Base-by-base conservation (phyloP, 164 flowering plant genomes). In the Magnolia sinica region DNA sequence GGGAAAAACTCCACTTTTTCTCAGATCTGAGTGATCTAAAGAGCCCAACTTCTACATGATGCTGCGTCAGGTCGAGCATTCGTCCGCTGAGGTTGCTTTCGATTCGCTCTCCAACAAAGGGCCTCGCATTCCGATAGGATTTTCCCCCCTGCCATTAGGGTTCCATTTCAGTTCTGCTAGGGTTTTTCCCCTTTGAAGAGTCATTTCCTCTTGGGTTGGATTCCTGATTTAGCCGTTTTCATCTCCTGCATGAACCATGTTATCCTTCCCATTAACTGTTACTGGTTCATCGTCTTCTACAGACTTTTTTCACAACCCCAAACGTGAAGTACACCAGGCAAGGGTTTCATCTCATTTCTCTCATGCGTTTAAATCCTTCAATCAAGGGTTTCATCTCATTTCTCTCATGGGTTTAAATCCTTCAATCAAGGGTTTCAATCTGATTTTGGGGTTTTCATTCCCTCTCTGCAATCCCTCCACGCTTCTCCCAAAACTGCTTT, bases 51-150 rank as follows among this genome's bases (percentile, higher is more conserved):
- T 85, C 80, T 91, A 89, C 81, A 86, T 92, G 64, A 94, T 96
- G 13, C 87, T 94, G 77, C 89, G 98, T 24, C 98, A 92, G 79
- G 98, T 97, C 7, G 98, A 94, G 87, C 98, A 94, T 84, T 86
- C 96, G 50, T 97, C 98, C 27, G 98, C 98, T 29, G 98, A 94
- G 82, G 96, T 91, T 24, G 98, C 98, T 8, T 90, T 94, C 50
- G 86, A 80, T 77, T 86, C 97, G 7, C 91, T 94, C 75, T 88
- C 97, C 22, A 76, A 78, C 78, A 88, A 95, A 11, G 96, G 95
- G 2, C 93, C 93, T 8, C 24, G 24, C 24, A 23, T 23, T 23
- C 24, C 24, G 24, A 23, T 23, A 23, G 24, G 24, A 23, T 23
- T 23, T 23, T 23, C 24, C 24, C 24, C 24, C 24, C 24, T 23